These are phyloP conservation scores for Pseudozyma pruni DNA, from an alignment of 1,284 basidiomycete genomes.

Conservation along the genomic window DNA sequence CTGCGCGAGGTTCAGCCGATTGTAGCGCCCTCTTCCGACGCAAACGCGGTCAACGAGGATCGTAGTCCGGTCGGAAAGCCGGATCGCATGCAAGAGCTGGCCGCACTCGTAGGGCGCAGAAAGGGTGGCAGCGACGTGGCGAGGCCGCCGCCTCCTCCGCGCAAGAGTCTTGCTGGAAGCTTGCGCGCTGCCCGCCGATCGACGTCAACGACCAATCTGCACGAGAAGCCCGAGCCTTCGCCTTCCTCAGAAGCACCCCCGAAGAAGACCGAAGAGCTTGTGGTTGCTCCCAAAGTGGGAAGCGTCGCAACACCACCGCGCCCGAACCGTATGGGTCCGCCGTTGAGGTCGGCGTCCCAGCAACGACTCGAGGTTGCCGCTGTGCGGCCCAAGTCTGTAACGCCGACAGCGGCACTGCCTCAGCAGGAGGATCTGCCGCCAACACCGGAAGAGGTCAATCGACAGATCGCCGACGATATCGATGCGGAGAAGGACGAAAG, in stretches of 20 bases:
- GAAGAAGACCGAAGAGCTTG: background rate
- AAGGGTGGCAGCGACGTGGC: conserved; percentile 1
- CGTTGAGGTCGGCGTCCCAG: conserved; percentile 38
- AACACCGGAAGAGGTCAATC: conserved; percentile 41
- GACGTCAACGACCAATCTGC: conserved; percentile 10
- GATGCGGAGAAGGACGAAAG: conserved; percentile 7
- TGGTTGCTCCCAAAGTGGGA: background rate
- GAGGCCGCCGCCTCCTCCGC: conserved; percentile 19
- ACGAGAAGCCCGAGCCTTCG: conserved; percentile 13
- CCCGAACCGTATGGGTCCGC: conserved; percentile 30
- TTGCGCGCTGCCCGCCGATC: conserved; percentile 41
- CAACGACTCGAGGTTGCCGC: conserved; percentile 25
- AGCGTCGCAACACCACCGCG: background rate
- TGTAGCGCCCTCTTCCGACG: background rate
- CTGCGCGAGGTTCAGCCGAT: conserved; percentile 18
- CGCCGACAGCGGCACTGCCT: background rate
- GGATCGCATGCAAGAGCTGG: conserved; percentile 44
- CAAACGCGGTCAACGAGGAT: background rate
- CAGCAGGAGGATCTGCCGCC: conserved; percentile 25
- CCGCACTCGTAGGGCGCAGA: conserved; percentile 27
- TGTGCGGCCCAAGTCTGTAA: conserved; percentile 4
- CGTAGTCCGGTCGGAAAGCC: background rate
- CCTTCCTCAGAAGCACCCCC: conserved; percentile 3
- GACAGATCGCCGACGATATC: conserved; percentile 21
- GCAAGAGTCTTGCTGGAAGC: conserved; percentile 42